phyloP scores from a whole-genome alignment of 495 filamentous ascomycete species.

The Penicillium canariense region DNA sequence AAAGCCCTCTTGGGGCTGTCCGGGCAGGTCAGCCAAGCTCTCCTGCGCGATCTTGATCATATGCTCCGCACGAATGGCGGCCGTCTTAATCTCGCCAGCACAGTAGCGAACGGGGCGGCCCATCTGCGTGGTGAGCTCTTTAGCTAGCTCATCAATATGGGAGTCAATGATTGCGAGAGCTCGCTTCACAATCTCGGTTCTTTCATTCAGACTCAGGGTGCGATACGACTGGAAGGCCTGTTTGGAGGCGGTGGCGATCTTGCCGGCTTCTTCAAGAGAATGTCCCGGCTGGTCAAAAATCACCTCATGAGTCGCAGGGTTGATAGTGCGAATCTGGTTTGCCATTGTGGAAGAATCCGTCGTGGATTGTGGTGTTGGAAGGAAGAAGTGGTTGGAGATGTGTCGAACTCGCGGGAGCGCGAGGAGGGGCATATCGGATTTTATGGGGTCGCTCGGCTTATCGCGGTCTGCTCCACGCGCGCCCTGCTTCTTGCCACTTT shows the following conservation, averaged over 20 bases:
- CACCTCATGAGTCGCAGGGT: conserved; percentile 77
- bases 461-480: conserved; percentile 10
- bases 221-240: conserved; percentile 71
- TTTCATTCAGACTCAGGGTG: conserved; percentile 59
- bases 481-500: conserved; percentile 1
- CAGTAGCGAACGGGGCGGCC: conserved; percentile 87
- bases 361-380: background rate
- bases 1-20: conserved; percentile 80
- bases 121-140: conserved; percentile 90
- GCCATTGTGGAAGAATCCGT: conserved; percentile 54
- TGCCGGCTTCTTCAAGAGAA: conserved; percentile 62
- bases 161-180: conserved; percentile 67
- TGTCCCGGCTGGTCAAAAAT: conserved; percentile 78
- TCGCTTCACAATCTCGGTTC: conserved; percentile 74
- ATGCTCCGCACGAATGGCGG: conserved; percentile 78
- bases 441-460: conserved; percentile 21
- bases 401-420: background rate
- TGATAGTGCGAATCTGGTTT: conserved; percentile 85
- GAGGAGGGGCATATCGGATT: conserved; percentile 13
- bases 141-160: conserved; percentile 72
- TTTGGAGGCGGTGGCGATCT: conserved; percentile 62
- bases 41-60: conserved; percentile 76
- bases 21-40: conserved; percentile 61
- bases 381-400: background rate
- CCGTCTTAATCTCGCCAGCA: conserved; percentile 77